phyloP scores from a whole-genome alignment of 2,329 filamentous ascomycete genomes.

The Cladosporium velox region DNA sequence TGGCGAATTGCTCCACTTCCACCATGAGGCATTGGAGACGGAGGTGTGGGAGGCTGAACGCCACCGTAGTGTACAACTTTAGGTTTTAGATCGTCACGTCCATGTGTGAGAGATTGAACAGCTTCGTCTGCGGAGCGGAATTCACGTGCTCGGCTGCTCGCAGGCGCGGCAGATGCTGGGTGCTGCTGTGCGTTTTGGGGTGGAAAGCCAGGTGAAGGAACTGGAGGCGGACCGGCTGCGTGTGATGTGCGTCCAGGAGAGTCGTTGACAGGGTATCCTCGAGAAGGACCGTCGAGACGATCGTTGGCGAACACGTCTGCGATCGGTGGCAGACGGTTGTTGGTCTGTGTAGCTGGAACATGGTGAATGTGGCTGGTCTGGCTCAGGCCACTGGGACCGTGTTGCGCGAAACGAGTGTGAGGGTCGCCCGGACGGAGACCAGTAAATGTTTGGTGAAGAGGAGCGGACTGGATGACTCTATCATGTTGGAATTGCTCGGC shows the following conservation, averaged over 20 bases:
- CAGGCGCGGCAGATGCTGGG: constrained; percentile 48
- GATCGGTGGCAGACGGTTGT: constrained; percentile 89
- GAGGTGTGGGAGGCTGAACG: constrained; percentile 89
- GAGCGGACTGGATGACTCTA: constrained; percentile 94
- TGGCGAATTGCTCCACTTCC: constrained; percentile 11
- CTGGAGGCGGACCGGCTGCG: constrained; percentile 64
- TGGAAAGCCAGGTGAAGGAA: constrained; percentile 77
- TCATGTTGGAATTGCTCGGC: constrained; percentile 91
- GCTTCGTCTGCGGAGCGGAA: constrained; percentile 96
- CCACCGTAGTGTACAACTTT: constrained; percentile 95
- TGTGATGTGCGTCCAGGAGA: constrained; percentile 65
- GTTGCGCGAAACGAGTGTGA: constrained; percentile 54
- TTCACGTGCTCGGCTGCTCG: constrained; percentile 68
- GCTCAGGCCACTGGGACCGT: constrained; percentile 79
- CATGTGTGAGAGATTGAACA: constrained; percentile 83
- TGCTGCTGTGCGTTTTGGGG: constrained; percentile 50
- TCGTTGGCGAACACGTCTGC: constrained; percentile 88
- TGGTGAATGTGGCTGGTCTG: constrained; percentile 90
- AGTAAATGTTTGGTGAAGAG: constrained; percentile 91
- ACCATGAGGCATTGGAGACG: constrained; percentile 66
- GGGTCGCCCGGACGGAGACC: constrained; percentile 71
- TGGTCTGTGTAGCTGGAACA: constrained; percentile 81
- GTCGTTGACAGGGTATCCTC: constrained; percentile 53
- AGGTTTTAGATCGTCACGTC: constrained; percentile 87
- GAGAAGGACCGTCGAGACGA: constrained; percentile 55